Percentiles rank a stretch among this genome's conserved stretches.
Conservation (phyloP, 768 basidiomycete species). For the Lactarius sanguifluus region DNA sequence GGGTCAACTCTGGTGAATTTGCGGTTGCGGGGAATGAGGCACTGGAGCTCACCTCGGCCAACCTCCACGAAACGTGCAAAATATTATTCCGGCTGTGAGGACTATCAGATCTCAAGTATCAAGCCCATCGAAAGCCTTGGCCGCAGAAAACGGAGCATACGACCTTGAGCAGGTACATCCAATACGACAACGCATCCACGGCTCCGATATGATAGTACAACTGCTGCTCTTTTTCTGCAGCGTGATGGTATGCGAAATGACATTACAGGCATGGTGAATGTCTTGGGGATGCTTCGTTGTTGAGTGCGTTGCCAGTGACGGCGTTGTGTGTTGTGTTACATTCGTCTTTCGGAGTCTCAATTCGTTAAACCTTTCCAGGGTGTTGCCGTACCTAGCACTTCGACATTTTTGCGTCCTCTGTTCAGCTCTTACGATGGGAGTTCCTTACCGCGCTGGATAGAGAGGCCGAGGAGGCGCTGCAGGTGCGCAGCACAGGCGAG, state of each 20-base stretch:
- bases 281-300: constrained; percentile 25
- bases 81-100: constrained; percentile 52
- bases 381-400: no score
- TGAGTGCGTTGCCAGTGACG: constrained; percentile 17
- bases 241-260: background rate
- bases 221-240: background rate
- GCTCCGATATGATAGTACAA: background rate
- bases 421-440: no score
- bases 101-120: background rate
- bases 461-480: no score
- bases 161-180: background rate
- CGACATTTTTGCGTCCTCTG: no score
- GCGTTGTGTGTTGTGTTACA: constrained; percentile 5
- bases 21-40: background rate
- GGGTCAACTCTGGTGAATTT: background rate
- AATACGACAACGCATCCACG: constrained; percentile 10
- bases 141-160: background rate
- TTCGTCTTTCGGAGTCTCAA: background rate
- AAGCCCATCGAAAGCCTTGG: background rate
- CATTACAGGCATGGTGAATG: constrained; percentile 26
- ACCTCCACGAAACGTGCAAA: constrained; percentile 99
- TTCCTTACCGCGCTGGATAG: no score
- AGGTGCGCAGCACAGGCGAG: no score
- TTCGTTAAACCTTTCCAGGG: no score
- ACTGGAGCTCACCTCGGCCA: constrained; percentile 71